Conservation (phyloP, 2,329 filamentous ascomycete genomes). For the Neoarthrinium moseri region DNA sequence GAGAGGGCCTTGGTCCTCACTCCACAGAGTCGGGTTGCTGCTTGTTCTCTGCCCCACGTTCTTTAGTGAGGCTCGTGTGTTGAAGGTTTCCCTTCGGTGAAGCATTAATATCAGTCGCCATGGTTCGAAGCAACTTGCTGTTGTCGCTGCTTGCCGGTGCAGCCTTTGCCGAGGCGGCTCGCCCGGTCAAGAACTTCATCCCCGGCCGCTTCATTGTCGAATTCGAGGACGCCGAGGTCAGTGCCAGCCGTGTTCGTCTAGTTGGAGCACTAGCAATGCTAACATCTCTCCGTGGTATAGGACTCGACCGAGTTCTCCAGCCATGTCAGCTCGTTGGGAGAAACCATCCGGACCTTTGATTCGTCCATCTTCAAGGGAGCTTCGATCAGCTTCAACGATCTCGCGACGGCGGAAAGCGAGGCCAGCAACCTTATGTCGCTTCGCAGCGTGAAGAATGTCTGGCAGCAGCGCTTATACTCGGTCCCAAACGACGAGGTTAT, state of each 20-base stretch:
- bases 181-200: conserved; percentile 18
- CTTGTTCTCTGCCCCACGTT: conserved; percentile 13
- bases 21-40: conserved; percentile 7
- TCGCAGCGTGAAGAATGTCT: conserved; percentile 46
- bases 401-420: conserved; percentile 40
- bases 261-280: not conserved
- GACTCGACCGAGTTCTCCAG: conserved; percentile 39
- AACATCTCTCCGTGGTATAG: conserved; percentile 19
- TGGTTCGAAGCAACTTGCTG: conserved; percentile 24
- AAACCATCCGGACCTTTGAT: conserved; percentile 46
- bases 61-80: conserved; percentile 6
- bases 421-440: conserved; percentile 39
- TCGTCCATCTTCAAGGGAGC: conserved; percentile 53
- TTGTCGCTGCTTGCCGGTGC: conserved; percentile 25
- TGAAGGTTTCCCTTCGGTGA: conserved; percentile 8
- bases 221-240: conserved; percentile 48
- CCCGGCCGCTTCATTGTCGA: conserved; percentile 53
- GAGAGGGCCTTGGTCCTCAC: conserved; percentile 7
- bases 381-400: conserved; percentile 51
- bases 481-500: conserved; percentile 44
- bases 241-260: conserved; percentile 12
- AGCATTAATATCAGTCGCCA: conserved; percentile 15
- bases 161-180: conserved; percentile 3
- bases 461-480: conserved; percentile 44
- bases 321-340: conserved; percentile 36